Conservation (phyloP, 2,329 filamentous ascomycete genomes). For the Clarireedia homoeocarpa region DNA sequence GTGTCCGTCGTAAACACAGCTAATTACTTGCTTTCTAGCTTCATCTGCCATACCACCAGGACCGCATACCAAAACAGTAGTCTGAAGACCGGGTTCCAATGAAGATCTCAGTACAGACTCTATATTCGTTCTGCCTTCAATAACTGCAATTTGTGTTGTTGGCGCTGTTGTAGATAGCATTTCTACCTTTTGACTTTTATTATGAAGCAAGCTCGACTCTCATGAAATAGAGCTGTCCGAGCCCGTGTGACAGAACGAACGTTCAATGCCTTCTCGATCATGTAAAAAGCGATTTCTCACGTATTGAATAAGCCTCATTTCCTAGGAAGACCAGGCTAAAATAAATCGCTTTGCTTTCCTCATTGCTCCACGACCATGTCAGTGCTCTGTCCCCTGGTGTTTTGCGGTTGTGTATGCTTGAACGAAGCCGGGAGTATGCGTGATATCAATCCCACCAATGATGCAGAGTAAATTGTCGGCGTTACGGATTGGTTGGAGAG, state of each 20-base stretch:
- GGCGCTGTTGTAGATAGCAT: neutral
- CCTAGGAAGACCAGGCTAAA: constrained; percentile 24
- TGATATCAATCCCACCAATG: constrained; percentile 2
- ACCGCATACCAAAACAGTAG: neutral
- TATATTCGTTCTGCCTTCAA: constrained; percentile 14
- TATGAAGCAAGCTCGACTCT: no score
- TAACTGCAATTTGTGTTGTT: neutral
- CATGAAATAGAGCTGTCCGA: neutral
- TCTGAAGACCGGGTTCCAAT: constrained; percentile 1
- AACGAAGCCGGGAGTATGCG: constrained; percentile 3
- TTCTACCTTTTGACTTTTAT: neutral
- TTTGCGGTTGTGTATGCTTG: constrained; percentile 16
- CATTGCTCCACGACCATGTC: constrained; percentile 13
- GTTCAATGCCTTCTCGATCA: neutral
- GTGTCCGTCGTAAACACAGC: neutral
- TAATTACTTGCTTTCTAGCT: neutral
- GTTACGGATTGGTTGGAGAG: neutral
- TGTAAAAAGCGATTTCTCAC: constrained; percentile 12
- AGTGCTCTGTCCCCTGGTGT: neutral
- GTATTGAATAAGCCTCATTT: constrained; percentile 20
- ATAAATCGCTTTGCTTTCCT: constrained; percentile 18
- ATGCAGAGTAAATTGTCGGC: constrained; percentile 1
- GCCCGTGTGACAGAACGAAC: constrained; percentile 13
- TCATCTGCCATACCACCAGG: neutral
- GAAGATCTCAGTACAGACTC: constrained; percentile 14